phyloP scores from a whole-genome alignment of 2,329 filamentous ascomycete genomes.

The Trichoderma pleuroti region DNA sequence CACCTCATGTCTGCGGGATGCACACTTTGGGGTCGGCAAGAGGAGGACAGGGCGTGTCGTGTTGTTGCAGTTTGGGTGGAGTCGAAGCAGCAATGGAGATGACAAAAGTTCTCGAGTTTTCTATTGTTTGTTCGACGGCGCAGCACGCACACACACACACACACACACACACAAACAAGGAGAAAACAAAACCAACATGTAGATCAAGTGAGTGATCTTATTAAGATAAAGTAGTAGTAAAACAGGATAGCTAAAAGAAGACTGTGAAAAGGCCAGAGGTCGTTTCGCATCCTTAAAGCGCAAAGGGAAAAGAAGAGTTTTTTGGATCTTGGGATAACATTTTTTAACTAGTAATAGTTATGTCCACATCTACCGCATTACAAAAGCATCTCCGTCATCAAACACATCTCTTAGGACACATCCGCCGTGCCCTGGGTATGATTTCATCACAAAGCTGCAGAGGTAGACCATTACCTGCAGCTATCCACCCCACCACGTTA shows the following conservation, averaged over 20 bases:
- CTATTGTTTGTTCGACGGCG: neutral
- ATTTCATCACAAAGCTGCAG: constrained; percentile 16
- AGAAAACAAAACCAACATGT: neutral
- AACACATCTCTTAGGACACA: constrained; percentile 6
- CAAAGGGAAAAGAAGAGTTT: neutral
- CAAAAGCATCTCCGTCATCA: constrained; percentile 14
- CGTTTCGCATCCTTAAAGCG: constrained; percentile 8
- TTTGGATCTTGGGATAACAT: constrained; percentile 7
- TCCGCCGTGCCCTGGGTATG: constrained; percentile 13
- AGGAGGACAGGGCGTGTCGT: constrained; percentile 1
- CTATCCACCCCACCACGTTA: constrained; percentile 6
- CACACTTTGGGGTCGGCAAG: neutral
- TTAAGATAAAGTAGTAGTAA: constrained; percentile 9
- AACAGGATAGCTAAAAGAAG: neutral
- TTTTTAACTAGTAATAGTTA: constrained; percentile 4
- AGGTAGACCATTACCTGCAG: constrained; percentile 12
- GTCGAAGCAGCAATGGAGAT: constrained; percentile 1
- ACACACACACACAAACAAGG: constrained; percentile 7
- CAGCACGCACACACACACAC: constrained; percentile 10
- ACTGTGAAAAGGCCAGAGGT: neutral
- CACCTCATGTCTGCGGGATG: constrained; percentile 19
- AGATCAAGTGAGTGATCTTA: constrained; percentile 9
- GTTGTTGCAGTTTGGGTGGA: constrained; percentile 16
- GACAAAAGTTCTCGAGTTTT: constrained; percentile 8
- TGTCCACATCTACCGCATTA: constrained; percentile 17